phyloP scores from a whole-genome alignment of 352 stramenopile species.

The Globisporangium heterothallicum region DNA sequence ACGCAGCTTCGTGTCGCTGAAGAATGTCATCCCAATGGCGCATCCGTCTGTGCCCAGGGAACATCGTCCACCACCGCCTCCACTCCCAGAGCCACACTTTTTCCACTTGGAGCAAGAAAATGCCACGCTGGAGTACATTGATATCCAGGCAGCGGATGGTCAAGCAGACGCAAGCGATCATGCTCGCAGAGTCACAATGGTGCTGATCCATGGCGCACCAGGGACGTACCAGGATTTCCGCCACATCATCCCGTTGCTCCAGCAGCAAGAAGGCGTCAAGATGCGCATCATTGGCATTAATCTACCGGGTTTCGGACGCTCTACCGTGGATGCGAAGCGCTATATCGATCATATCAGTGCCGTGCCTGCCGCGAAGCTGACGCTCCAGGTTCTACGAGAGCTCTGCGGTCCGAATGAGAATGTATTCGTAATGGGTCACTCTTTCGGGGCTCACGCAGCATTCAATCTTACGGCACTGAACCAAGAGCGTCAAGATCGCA shows the following conservation, averaged over 20 bases:
- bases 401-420: constrained; percentile 23
- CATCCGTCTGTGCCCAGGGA: constrained; percentile 2
- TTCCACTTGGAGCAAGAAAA: constrained; percentile 6
- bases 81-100: constrained; percentile 5
- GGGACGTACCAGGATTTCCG: constrained; percentile 37
- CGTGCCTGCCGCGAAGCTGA: constrained; percentile 22
- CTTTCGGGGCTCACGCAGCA: constrained; percentile 44
- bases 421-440: constrained; percentile 45
- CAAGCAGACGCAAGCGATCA: background rate
- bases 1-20: constrained; percentile 11
- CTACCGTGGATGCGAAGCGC: constrained; percentile 17
- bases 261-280: constrained; percentile 4
- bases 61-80: constrained; percentile 6
- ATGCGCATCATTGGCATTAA: constrained; percentile 29
- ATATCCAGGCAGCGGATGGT: background rate
- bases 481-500: constrained; percentile 1
- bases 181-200: constrained; percentile 28
- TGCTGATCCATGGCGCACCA: constrained; percentile 38
- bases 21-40: constrained; percentile 9
- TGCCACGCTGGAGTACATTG: constrained; percentile 16
- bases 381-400: constrained; percentile 21
- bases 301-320: constrained; percentile 31
- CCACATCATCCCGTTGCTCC: constrained; percentile 26
- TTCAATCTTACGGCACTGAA: constrained; percentile 43
- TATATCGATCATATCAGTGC: constrained; percentile 31